Conservation (phyloP, 768 basidiomycete genomes). For the Neoboletus magnificus region DNA sequence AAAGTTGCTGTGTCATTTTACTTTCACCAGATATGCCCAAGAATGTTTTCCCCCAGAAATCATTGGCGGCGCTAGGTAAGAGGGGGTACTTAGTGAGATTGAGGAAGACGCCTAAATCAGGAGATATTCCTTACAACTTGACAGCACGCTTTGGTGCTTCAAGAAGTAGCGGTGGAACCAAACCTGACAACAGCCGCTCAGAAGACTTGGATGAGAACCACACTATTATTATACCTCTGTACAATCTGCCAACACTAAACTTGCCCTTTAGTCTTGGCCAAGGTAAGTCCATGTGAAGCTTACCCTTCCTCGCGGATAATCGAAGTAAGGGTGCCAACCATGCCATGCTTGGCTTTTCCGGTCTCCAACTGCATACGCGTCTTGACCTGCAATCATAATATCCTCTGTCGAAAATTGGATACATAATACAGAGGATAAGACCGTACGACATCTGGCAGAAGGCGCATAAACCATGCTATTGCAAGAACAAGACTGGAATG, state of each 20-base stretch:
- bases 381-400: slow-evolving; percentile 66
- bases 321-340: slow-evolving; percentile 76
- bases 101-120: neutral
- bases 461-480: slow-evolving; percentile 7
- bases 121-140: slow-evolving; percentile 64
- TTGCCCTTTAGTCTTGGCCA: neutral
- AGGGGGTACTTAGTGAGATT: neutral
- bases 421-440: neutral
- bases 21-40: slow-evolving; percentile 56
- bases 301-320: slow-evolving; percentile 94
- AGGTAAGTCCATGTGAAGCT: slow-evolving; percentile 18
- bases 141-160: slow-evolving; percentile 99
- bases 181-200: slow-evolving; percentile 43
- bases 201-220: neutral
- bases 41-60: slow-evolving; percentile 92
- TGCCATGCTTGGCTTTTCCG: slow-evolving; percentile 69
- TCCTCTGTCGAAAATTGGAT: neutral
- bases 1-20: slow-evolving; percentile 88
- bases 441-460: slow-evolving; percentile 76
- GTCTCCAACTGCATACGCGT: slow-evolving; percentile 98
- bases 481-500: neutral
- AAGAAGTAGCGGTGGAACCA: slow-evolving; percentile 91
- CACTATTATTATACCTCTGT: slow-evolving; percentile 58
- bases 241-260: slow-evolving; percentile 71
- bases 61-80: slow-evolving; percentile 69